phyloP scores from a whole-genome alignment of 1,284 basidiomycete genomes.

The Hymenochaete sp. region DNA sequence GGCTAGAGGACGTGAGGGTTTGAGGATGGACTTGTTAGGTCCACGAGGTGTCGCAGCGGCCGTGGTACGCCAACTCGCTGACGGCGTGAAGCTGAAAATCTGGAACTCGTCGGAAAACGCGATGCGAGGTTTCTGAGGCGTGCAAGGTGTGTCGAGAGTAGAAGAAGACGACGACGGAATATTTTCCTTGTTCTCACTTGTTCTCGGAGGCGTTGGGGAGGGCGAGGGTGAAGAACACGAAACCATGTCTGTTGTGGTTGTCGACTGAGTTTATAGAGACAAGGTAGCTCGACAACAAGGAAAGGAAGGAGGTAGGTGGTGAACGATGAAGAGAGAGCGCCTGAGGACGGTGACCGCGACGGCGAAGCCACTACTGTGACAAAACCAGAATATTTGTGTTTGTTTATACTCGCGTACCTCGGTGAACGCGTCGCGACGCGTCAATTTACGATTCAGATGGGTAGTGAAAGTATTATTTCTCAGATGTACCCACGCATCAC shows the following conservation, averaged over 20 bases:
- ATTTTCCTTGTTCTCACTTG: conserved; percentile 15
- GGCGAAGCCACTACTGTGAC: not conserved
- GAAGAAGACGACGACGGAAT: conserved; percentile 2
- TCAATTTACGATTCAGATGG: too few species aligned
- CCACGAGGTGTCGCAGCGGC: conserved; percentile 23
- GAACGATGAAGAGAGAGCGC: not conserved
- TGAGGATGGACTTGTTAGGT: conserved; percentile 53
- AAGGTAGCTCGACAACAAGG: not conserved
- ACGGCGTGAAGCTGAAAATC: conserved; percentile 11
- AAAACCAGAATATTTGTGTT: too few species aligned
- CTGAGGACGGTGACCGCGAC: not conserved
- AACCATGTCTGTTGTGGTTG: too few species aligned
- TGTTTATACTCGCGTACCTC: too few species aligned
- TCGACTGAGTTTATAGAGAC: not conserved
- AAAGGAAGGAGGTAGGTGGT: not conserved
- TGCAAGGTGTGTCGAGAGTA: conserved; percentile 3
- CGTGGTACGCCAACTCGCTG: conserved; percentile 3
- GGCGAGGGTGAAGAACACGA: too few species aligned
- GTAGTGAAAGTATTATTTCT: too few species aligned
- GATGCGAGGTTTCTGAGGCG: too few species aligned
- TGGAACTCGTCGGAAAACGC: conserved; percentile 18
- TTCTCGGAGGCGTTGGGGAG: conserved; percentile 4
- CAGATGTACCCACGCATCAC: too few species aligned
- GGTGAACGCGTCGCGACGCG: too few species aligned
- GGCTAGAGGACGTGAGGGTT: conserved; percentile 28